Evolutionary conservation across 352 stramenopile species (phyloP).

Genomic region (Plasmopara halstedii): DNA sequence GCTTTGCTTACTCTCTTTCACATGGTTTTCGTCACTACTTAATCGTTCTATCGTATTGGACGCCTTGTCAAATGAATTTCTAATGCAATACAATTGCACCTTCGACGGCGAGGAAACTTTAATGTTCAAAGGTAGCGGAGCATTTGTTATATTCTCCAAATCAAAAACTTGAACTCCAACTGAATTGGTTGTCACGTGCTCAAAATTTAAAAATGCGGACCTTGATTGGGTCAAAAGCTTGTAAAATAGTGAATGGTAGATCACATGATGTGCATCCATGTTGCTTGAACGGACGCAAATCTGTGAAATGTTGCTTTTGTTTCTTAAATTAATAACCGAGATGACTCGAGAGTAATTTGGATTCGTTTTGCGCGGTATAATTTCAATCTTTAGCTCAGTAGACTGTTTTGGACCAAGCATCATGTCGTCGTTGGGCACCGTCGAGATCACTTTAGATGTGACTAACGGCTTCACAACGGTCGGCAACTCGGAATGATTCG

Average conservation of each 20-base stretch:
- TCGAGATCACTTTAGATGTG: conserved; percentile 86
- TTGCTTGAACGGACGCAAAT: conserved; percentile 86
- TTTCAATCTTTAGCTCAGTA: conserved; percentile 83
- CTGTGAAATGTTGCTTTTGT: conserved; percentile 79
- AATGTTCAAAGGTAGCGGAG: conserved; percentile 66
- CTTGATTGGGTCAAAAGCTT: conserved; percentile 79
- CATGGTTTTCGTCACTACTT: conserved; percentile 5
- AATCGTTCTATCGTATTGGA: conserved; percentile 10
- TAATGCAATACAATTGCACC: conserved; percentile 70
- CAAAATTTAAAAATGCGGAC: conserved; percentile 84
- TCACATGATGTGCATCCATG: conserved; percentile 87
- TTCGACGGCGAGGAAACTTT: conserved; percentile 66
- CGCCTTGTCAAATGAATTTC: conserved; percentile 30
- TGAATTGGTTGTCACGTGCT: conserved; percentile 80
- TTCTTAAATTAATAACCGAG: conserved; percentile 83
- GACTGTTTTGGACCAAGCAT: conserved; percentile 81
- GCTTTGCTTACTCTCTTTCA: conserved; percentile 6
- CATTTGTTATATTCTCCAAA: conserved; percentile 84
- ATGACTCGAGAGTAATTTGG: conserved; percentile 84
- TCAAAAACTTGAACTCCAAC: conserved; percentile 84
- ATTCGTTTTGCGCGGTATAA: conserved; percentile 86
- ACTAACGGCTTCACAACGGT: conserved; percentile 83
- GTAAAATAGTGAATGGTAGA: conserved; percentile 89
- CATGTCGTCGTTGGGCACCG: conserved; percentile 83
- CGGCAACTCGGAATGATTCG: conserved; percentile 84